Evolutionary conservation across 768 basidiomycete genomes (phyloP).

Genomic region (Mycena galopus): DNA sequence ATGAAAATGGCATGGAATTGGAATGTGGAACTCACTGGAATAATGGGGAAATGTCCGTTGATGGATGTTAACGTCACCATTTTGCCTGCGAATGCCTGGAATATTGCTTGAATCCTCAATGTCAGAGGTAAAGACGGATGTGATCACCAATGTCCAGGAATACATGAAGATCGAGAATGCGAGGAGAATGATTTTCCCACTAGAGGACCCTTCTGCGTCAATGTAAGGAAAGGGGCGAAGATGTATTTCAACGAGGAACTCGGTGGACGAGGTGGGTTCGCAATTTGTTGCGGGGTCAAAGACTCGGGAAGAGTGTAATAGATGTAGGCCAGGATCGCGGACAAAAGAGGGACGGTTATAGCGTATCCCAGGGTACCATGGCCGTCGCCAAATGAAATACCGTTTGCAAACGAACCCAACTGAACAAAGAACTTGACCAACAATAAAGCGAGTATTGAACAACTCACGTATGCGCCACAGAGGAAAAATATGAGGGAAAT

Average conservation of each 20-base stretch:
- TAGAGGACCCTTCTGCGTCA: not conserved
- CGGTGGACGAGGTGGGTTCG: not conserved
- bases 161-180: slow-evolving; percentile 14
- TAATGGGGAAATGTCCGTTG: not conserved
- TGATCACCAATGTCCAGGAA: slow-evolving; percentile 15
- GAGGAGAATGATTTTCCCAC: not conserved
- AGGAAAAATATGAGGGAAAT: slow-evolving; percentile 6
- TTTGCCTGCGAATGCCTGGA: not conserved
- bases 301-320: slow-evolving; percentile 26
- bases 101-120: not conserved
- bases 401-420: not conserved
- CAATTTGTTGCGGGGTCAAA: not conserved
- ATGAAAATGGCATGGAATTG: not conserved
- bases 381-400: not conserved
- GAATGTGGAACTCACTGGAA: not conserved
- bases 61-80: not conserved
- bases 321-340: slow-evolving; percentile 3
- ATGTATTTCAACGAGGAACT: slow-evolving; percentile 2
- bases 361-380: not conserved
- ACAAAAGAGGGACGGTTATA: slow-evolving; percentile 1
- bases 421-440: not conserved
- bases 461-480: slow-evolving; percentile 6
- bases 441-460: not conserved
- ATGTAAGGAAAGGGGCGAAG: not conserved
- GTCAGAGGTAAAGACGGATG: not conserved